phyloP scores from a whole-genome alignment of 2,329 filamentous ascomycete genomes.

The Aureobasidium musti region DNA sequence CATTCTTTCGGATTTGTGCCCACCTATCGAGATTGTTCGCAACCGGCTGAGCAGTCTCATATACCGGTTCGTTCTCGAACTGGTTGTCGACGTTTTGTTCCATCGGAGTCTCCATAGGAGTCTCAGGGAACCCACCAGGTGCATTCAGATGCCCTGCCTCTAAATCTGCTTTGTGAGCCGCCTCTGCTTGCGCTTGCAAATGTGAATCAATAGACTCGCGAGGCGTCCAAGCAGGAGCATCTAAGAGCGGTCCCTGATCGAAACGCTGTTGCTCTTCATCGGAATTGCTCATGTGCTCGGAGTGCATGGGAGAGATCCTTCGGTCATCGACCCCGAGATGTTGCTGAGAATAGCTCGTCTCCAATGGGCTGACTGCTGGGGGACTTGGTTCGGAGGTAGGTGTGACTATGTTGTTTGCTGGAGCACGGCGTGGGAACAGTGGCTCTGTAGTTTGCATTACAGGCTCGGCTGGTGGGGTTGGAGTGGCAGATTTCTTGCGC shows the following conservation, averaged over 20 bases:
- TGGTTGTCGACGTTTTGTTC: background rate
- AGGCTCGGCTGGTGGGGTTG: constrained; percentile 33
- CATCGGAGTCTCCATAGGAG: constrained; percentile 25
- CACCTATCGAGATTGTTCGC: constrained; percentile 67
- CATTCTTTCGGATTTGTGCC: constrained; percentile 95
- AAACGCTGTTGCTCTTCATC: constrained; percentile 67
- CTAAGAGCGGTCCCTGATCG: constrained; percentile 82
- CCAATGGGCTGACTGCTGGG: constrained; percentile 5
- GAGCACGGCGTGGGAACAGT: constrained; percentile 8
- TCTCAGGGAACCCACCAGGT: constrained; percentile 24
- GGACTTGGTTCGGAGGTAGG: constrained; percentile 1
- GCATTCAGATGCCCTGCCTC: constrained; percentile 18
- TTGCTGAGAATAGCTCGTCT: background rate
- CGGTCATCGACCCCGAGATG: background rate
- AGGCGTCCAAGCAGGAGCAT: constrained; percentile 82
- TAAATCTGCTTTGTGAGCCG: constrained; percentile 19
- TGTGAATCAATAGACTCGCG: constrained; percentile 39
- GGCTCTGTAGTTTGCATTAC: background rate
- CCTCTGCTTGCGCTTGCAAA: constrained; percentile 24
- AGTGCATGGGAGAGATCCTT: constrained; percentile 61
- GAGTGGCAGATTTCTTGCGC: constrained; percentile 41
- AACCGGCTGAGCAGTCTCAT: constrained; percentile 4
- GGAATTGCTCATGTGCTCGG: constrained; percentile 60
- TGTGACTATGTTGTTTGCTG: background rate
- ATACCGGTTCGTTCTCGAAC: background rate